These are phyloP conservation scores for Boletus sp. DNA, from an alignment of 768 basidiomycete species.

Conservation along the genomic window DNA sequence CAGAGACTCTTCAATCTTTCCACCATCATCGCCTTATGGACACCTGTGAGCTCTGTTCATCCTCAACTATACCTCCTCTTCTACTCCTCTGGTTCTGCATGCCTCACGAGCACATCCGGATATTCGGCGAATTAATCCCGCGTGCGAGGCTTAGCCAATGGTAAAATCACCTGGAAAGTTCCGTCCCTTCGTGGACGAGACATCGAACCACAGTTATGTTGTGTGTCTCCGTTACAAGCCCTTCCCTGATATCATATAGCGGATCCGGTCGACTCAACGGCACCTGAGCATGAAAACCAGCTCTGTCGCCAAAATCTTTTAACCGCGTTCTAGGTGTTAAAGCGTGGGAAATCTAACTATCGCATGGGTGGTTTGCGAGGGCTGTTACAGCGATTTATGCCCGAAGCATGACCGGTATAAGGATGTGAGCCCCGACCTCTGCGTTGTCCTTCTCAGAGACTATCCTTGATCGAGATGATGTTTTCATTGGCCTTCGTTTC, in stretches of 20 bases:
- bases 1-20: no score
- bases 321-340: neutral
- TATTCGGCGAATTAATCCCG: neutral
- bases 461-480: neutral
- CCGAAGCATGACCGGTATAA: conserved; percentile 1
- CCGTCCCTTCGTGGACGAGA: neutral
- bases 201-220: neutral
- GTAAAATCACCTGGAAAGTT: neutral
- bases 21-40: neutral
- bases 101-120: neutral
- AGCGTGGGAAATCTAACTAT: neutral
- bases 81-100: neutral
- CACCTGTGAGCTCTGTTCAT: neutral
- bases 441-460: neutral
- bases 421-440: neutral
- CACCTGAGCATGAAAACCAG: neutral
- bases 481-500: conserved; percentile 1
- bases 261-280: neutral
- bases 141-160: neutral
- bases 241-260: neutral
- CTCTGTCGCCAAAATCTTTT: neutral
- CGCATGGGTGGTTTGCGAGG: neutral
- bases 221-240: neutral
- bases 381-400: neutral
- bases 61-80: neutral